These are phyloP conservation scores for Magnusiomyces suaveolens DNA, from an alignment of 1,139 yeast species.

Conservation along the genomic window DNA sequence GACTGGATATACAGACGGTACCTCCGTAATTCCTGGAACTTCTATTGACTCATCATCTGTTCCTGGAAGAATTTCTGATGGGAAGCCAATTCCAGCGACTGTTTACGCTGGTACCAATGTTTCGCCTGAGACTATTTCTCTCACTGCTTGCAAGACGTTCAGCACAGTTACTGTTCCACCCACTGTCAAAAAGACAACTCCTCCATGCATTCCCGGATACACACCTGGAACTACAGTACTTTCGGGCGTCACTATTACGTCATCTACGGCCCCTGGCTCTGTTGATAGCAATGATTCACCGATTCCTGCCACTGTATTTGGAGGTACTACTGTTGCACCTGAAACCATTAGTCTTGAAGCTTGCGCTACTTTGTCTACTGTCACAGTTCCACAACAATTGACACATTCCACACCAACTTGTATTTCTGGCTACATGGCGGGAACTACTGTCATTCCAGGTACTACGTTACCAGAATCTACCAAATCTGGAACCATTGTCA, in stretches of 20 bases:
- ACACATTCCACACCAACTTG: not conserved
- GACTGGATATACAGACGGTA: constrained; percentile 2
- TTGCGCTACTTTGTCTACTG: constrained; percentile 6
- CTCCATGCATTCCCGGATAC: not conserved
- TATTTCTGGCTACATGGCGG: constrained; percentile 7
- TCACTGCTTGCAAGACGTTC: constrained; percentile 7
- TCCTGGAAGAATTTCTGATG: constrained; percentile 4
- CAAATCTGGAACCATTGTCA: constrained; percentile 7
- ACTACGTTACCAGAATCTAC: constrained; percentile 7
- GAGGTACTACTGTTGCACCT: constrained; percentile 2
- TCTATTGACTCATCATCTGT: constrained; percentile 5
- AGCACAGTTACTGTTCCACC: constrained; percentile 7
- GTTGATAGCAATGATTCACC: constrained; percentile 1
- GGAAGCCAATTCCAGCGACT: constrained; percentile 4
- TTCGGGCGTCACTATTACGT: not conserved
- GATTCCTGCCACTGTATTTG: constrained; percentile 4
- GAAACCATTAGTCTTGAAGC: constrained; percentile 3
- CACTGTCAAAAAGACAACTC: not conserved
- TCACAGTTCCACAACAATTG: not conserved
- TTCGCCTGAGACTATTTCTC: not conserved
- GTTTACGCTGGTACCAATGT: constrained; percentile 9
- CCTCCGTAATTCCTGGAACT: constrained; percentile 9
- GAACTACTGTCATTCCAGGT: constrained; percentile 7
- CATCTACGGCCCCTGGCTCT: not conserved
- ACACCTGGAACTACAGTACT: constrained; percentile 4